Base-by-base conservation (phyloP, 2,329 filamentous ascomycete genomes). In the Calonectria pteridis region DNA sequence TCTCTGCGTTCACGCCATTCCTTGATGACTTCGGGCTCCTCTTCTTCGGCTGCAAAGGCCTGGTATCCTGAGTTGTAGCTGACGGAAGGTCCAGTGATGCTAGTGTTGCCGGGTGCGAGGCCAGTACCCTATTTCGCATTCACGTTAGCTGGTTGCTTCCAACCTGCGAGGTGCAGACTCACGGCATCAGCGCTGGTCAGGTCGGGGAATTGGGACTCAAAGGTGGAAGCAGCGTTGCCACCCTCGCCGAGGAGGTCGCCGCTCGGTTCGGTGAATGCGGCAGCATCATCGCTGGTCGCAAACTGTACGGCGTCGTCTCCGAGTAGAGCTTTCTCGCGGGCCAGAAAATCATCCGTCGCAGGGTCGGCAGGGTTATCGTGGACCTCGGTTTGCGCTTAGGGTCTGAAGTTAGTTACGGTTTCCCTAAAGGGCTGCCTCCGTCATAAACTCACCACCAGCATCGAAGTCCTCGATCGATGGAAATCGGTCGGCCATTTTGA, bases 261-360 rank as follows among this genome's bases (percentile, higher is more conserved):
- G 68, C 87, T 89, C 77, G 91, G 88, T 79, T 93, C 92, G 77
- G 89, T 90, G 69, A 92, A 89, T 50, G 91, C 91, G 71, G 90
- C 89, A 72, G 90, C 88, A 83, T 98, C 95, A 82, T 93, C 92
- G 74, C 92, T 90, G 37, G 94, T 94, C 76, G 93, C 90, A 85
- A 99, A 99, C 87, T 96, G 94, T 80, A 95, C 91, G 74, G 97
- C 97, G 84, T 98, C 97, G 76, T 98, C 97, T 77, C 97, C 97
- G 10, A 99, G 92, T 23, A 93, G 86, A 75, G 95, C 97, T 82
- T 95, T 95, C 87, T 99, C 97, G 79, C 96, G 94, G 76, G 94
- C 93, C 63, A 98, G 91, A 84, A 99, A 98, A 85, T 98, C 95
- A 82, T 95, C 92, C 75, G 91, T 89, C 37, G 93, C 92, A 35